These are phyloP conservation scores for Emergomyces africanus DNA, from an alignment of 2,329 filamentous ascomycete species.

Conservation along the genomic window DNA sequence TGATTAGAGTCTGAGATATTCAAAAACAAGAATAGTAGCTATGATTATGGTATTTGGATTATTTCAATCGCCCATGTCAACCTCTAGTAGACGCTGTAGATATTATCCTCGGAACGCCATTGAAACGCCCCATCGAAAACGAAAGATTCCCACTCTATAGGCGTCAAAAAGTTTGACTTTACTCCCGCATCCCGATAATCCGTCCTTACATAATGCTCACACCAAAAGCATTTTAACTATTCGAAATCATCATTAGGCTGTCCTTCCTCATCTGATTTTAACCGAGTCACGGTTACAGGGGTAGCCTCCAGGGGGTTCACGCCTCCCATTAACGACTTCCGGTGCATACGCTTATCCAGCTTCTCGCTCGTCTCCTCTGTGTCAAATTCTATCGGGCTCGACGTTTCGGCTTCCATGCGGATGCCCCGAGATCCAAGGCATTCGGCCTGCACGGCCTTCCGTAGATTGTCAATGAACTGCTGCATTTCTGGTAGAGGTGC, in stretches of 20 bases:
- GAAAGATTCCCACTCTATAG: not conserved
- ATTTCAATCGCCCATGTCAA: not conserved
- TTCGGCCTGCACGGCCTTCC: slow-evolving; percentile 30
- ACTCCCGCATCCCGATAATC: not conserved
- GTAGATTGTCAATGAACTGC: slow-evolving; percentile 31
- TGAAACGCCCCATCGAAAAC: not conserved
- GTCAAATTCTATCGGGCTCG: slow-evolving; percentile 16
- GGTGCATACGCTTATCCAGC: slow-evolving; percentile 38
- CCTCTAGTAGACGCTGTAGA: not conserved
- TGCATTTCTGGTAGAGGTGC: slow-evolving; percentile 43
- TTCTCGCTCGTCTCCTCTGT: slow-evolving; percentile 40
- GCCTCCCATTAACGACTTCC: slow-evolving; percentile 43
- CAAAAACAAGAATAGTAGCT: not conserved
- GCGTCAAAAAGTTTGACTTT: not conserved
- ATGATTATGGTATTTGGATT: not conserved
- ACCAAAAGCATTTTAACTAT: slow-evolving; percentile 17
- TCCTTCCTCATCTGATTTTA: slow-evolving; percentile 22
- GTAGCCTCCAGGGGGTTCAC: slow-evolving; percentile 41
- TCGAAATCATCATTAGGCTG: slow-evolving; percentile 35
- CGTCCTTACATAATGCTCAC: not conserved
- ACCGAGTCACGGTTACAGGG: slow-evolving; percentile 29
- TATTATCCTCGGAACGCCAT: not conserved
- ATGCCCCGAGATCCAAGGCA: slow-evolving; percentile 31
- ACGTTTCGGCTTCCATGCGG: slow-evolving; percentile 18
- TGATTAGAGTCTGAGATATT: not conserved